Conservation (phyloP, 768 basidiomycete species). For the Rhizopogon vesiculosus region DNA sequence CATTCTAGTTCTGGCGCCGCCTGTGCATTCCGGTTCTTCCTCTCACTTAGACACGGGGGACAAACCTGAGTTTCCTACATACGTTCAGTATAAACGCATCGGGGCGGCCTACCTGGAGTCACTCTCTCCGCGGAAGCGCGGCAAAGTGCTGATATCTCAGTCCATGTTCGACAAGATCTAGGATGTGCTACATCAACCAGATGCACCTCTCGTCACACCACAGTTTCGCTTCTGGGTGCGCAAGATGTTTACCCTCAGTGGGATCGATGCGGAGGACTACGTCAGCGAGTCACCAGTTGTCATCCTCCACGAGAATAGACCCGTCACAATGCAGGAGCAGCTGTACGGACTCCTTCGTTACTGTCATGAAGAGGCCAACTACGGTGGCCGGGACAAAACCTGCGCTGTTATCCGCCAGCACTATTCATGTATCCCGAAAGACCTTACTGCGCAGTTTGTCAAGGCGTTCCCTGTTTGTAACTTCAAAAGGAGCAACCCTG, state of each 20-base stretch:
- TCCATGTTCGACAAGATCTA: slow-evolving; percentile 68
- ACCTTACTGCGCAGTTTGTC: slow-evolving; percentile 75
- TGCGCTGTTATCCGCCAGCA: slow-evolving; percentile 56
- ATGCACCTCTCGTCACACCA: slow-evolving; percentile 43
- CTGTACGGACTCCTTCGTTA: slow-evolving; percentile 75
- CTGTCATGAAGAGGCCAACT: slow-evolving; percentile 59
- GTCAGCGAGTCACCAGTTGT: slow-evolving; percentile 29
- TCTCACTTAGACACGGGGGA: slow-evolving; percentile 7
- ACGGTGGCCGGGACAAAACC: slow-evolving; percentile 81
- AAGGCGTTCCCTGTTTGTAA: slow-evolving; percentile 75
- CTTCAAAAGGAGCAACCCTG: slow-evolving; percentile 33
- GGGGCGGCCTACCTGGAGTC: slow-evolving; percentile 54
- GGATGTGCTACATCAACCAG: slow-evolving; percentile 56
- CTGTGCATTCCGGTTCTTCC: not conserved
- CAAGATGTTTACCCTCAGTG: slow-evolving; percentile 66
- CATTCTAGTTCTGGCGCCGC: slow-evolving; percentile 7
- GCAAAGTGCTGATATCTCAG: slow-evolving; percentile 72
- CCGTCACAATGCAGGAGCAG: slow-evolving; percentile 74
- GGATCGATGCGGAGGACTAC: slow-evolving; percentile 15
- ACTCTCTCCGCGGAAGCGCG: slow-evolving; percentile 52
- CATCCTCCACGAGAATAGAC: slow-evolving; percentile 64
- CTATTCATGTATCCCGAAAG: slow-evolving; percentile 85
- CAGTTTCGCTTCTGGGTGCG: slow-evolving; percentile 84
- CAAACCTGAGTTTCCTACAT: slow-evolving; percentile 54
- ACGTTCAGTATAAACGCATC: slow-evolving; percentile 53